These are phyloP conservation scores for Exidia glandulosa DNA, from an alignment of 768 basidiomycete species.

Conservation along the genomic window DNA sequence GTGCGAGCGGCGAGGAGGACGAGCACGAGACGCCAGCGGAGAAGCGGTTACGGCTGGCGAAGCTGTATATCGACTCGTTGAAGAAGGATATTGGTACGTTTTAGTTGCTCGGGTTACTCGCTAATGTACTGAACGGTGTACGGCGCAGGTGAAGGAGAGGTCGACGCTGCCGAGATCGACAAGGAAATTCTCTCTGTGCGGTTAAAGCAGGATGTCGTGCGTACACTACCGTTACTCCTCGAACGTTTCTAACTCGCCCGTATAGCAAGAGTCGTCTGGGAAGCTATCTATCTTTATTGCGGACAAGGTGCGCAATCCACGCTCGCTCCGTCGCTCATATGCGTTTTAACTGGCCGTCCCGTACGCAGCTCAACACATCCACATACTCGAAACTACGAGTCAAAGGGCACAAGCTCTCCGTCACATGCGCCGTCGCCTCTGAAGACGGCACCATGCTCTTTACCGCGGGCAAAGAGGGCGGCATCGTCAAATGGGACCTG, in stretches of 20 bases:
- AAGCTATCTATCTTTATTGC: slow-evolving; percentile 77
- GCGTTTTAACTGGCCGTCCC: neutral
- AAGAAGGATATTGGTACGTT: slow-evolving; percentile 59
- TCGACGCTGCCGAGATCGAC: slow-evolving; percentile 93
- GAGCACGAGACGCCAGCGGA: slow-evolving; percentile 84
- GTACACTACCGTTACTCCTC: slow-evolving; percentile 10
- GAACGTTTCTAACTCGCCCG: too few relatives aligned
- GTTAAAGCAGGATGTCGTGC: slow-evolving; percentile 77
- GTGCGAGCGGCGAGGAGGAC: slow-evolving; percentile 71
- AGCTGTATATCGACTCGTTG: slow-evolving; percentile 79
- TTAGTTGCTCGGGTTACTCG: neutral
- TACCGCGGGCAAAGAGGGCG: slow-evolving; percentile 84
- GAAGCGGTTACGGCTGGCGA: slow-evolving; percentile 84
- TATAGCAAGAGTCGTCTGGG: slow-evolving; percentile 65
- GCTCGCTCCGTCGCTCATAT: neutral
- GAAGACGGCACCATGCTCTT: slow-evolving; percentile 67
- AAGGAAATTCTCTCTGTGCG: slow-evolving; percentile 82
- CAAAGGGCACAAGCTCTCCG: slow-evolving; percentile 64
- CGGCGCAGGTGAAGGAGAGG: slow-evolving; percentile 67
- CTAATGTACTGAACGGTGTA: neutral
- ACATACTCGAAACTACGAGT: slow-evolving; percentile 43
- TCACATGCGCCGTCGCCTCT: slow-evolving; percentile 73
- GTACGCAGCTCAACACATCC: slow-evolving; percentile 13
- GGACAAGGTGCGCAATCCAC: slow-evolving; percentile 43
- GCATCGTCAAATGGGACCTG: slow-evolving; percentile 79